Conservation (phyloP, 768 basidiomycete species). For the Tylopilus subfusipes region DNA sequence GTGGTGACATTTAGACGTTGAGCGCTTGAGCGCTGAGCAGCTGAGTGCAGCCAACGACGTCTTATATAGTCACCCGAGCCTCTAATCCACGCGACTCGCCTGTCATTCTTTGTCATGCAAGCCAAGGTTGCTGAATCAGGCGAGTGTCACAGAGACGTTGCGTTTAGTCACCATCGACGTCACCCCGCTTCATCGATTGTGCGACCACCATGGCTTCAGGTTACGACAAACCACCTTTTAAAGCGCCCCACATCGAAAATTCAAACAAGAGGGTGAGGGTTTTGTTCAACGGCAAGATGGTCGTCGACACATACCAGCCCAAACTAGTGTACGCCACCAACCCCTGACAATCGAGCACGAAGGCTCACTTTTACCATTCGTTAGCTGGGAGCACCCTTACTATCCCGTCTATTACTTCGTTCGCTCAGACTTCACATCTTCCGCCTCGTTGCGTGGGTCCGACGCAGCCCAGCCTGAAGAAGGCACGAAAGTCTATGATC, state of each 20-base stretch:
- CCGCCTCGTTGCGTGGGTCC: slow-evolving; percentile 35
- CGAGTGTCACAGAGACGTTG: too few relatives aligned
- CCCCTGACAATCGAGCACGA: neutral
- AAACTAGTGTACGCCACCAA: slow-evolving; percentile 52
- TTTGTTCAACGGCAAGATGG: slow-evolving; percentile 45
- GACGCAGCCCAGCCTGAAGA: slow-evolving; percentile 30
- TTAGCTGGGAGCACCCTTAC: slow-evolving; percentile 53
- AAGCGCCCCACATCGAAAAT: slow-evolving; percentile 46
- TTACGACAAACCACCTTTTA: slow-evolving; percentile 32
- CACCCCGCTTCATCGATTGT: neutral
- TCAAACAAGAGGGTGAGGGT: slow-evolving; percentile 51
- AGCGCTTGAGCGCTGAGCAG: too few relatives aligned
- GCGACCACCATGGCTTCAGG: slow-evolving; percentile 16
- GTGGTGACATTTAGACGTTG: too few relatives aligned
- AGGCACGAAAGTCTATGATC: slow-evolving; percentile 40
- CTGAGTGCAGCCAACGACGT: too few relatives aligned
- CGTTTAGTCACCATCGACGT: too few relatives aligned
- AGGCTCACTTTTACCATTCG: neutral
- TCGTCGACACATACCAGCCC: slow-evolving; percentile 55
- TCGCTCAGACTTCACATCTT: slow-evolving; percentile 40
- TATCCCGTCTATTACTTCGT: slow-evolving; percentile 59
- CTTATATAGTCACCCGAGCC: too few relatives aligned
- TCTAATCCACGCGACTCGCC: too few relatives aligned
- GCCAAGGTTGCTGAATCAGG: too few relatives aligned
- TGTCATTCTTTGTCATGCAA: too few relatives aligned